Conservation (phyloP, 495 filamentous ascomycete species). For the Astrothelium subdiscretum region DNA sequence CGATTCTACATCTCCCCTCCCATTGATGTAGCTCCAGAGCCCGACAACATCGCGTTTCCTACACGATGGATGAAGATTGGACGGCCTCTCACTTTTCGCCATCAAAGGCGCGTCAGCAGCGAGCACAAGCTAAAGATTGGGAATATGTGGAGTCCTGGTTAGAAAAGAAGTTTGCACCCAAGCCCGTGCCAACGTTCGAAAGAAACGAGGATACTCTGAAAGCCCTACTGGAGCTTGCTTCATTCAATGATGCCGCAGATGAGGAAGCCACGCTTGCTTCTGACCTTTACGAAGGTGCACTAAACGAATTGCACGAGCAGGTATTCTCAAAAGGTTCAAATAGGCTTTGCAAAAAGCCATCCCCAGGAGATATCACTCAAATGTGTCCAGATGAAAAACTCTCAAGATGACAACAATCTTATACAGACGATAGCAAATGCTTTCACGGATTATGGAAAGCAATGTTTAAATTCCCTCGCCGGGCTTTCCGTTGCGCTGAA, state of each 20-base stretch:
- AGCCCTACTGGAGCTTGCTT: constrained; percentile 60
- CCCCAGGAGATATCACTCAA: neutral
- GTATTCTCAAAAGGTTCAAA: neutral
- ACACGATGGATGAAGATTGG: constrained; percentile 19
- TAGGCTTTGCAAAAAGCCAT: constrained; percentile 1
- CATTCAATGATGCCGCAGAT: constrained; percentile 70
- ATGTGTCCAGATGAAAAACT: constrained; percentile 4
- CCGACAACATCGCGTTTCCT: too few relatives aligned
- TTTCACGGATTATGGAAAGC: constrained; percentile 17
- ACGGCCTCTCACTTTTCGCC: constrained; percentile 57
- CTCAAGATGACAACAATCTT: constrained; percentile 12
- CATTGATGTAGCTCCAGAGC: too few relatives aligned
- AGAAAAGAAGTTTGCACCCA: constrained; percentile 49
- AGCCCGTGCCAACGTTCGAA: constrained; percentile 58
- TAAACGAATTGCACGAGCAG: constrained; percentile 31
- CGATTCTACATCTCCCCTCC: too few relatives aligned
- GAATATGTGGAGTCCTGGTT: constrained; percentile 78
- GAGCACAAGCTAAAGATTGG: constrained; percentile 72
- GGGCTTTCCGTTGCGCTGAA: constrained; percentile 23
- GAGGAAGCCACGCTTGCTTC: constrained; percentile 51
- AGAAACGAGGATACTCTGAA: constrained; percentile 74
- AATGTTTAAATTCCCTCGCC: constrained; percentile 23
- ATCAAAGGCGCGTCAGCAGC: constrained; percentile 51
- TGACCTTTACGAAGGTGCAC: constrained; percentile 47
- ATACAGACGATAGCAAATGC: constrained; percentile 13